Evolutionary conservation across 352 stramenopile genomes (phyloP).

Genomic region (Pythium sukuiense): DNA sequence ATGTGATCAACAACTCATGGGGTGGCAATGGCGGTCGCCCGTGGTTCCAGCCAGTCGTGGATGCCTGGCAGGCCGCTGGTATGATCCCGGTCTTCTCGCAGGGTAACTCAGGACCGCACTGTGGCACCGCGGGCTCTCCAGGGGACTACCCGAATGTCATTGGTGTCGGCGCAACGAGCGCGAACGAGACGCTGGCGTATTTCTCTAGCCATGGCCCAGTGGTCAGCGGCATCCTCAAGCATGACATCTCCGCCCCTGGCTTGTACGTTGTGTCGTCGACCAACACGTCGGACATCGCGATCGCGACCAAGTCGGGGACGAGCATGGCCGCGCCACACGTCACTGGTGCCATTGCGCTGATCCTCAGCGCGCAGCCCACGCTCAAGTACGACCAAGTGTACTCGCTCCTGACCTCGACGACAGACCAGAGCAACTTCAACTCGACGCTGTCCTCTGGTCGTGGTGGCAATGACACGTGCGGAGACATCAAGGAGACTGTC

Average conservation of each 20-base stretch:
- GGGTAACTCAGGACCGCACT: constrained; percentile 30
- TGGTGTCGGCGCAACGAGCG: constrained; percentile 26
- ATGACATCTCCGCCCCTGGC: constrained; percentile 30
- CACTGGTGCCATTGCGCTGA: constrained; percentile 27
- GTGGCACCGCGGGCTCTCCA: constrained; percentile 25
- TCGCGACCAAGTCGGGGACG: constrained; percentile 26
- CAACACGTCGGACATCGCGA: constrained; percentile 18
- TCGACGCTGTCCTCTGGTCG: constrained; percentile 2
- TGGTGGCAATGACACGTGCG: constrained; percentile 1
- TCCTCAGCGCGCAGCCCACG: constrained; percentile 19
- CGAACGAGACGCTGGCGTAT: constrained; percentile 22
- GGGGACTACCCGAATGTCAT: constrained; percentile 34
- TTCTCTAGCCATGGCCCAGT: constrained; percentile 29
- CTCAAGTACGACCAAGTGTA: constrained; percentile 28
- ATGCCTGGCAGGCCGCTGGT: constrained; percentile 24
- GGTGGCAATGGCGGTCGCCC: constrained; percentile 8
- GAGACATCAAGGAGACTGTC: constrained; percentile 1
- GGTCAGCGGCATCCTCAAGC: constrained; percentile 20
- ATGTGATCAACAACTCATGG: constrained; percentile 38
- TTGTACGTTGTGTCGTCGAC: constrained; percentile 17
- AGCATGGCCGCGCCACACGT: constrained; percentile 35
- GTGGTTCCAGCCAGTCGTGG: constrained; percentile 18
- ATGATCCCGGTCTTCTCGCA: constrained; percentile 36
- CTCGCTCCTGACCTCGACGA: not conserved
- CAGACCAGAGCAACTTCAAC: constrained; percentile 1